phyloP scores from a whole-genome alignment of 371 early-diverging fungal genomes.

The Rhizopus sp. region DNA sequence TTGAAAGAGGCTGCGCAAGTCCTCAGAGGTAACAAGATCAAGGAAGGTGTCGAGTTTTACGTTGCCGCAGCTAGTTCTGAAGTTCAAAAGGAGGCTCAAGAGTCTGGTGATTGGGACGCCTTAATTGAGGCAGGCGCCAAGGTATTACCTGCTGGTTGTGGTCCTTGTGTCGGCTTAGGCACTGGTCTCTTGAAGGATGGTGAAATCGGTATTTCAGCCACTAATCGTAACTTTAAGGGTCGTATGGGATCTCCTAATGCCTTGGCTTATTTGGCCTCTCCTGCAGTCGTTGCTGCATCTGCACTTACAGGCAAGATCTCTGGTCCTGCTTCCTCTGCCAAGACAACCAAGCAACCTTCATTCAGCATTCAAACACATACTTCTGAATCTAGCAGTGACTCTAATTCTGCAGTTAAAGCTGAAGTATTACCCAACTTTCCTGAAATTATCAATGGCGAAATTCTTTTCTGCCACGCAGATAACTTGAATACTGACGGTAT shows the following conservation, averaged over 20 bases:
- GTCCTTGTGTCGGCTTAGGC: conserved; percentile 95
- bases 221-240: conserved; percentile 97
- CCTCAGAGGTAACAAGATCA: conserved; percentile 72
- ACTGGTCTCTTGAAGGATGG: conserved; percentile 89
- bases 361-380: conserved; percentile 26
- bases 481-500: conserved; percentile 97
- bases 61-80: conserved; percentile 92
- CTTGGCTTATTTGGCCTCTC: conserved; percentile 90
- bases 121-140: conserved; percentile 90
- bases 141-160: conserved; percentile 92
- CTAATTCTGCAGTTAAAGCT: conserved; percentile 19
- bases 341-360: conserved; percentile 8
- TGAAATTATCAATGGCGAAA: conserved; percentile 70
- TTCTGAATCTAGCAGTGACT: conserved; percentile 16
- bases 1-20: conserved; percentile 88
- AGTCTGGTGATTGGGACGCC: conserved; percentile 84
- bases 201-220: conserved; percentile 95
- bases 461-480: conserved; percentile 86
- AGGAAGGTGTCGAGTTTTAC: conserved; percentile 91
- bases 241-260: conserved; percentile 95
- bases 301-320: conserved; percentile 82
- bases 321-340: conserved; percentile 55
- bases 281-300: conserved; percentile 91
- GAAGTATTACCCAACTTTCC: conserved; percentile 75
- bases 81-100: conserved; percentile 85